Conservation (phyloP, 1,139 yeast species). For the Kodamaea suecica region DNA sequence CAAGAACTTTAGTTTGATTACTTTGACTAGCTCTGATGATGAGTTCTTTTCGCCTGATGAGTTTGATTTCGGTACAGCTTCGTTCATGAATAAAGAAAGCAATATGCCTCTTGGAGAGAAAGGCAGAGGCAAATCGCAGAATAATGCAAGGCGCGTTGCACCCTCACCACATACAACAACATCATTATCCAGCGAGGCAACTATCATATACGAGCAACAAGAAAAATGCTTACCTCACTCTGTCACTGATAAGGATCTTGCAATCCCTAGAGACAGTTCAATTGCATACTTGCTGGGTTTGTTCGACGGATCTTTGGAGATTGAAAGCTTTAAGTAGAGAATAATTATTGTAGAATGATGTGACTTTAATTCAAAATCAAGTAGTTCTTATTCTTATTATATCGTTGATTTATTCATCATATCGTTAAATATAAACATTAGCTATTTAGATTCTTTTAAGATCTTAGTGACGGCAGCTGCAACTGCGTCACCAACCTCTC, state of each 20-base stretch:
- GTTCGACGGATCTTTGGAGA: conserved; percentile 26
- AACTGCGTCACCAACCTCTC: conserved; percentile 92
- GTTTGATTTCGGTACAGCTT: conserved; percentile 13
- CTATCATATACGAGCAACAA: conserved; percentile 25
- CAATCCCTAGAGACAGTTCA: conserved; percentile 23
- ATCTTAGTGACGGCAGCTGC: conserved; percentile 67
- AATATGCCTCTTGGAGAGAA: conserved; percentile 1
- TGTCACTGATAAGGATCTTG: conserved; percentile 57
- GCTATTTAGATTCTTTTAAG: conserved; percentile 24
- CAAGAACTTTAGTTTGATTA: conserved; percentile 6
- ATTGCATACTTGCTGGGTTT: conserved; percentile 35
- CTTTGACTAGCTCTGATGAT: conserved; percentile 27
- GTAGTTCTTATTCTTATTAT: no score
- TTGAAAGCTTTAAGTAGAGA: conserved; percentile 4
- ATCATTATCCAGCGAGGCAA: conserved; percentile 34
- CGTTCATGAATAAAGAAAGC: conserved; percentile 1
- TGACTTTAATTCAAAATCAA: no score
- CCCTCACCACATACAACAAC: conserved; percentile 6
- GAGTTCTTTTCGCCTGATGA: conserved; percentile 36
- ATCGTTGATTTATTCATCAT: background rate
- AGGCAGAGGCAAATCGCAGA: background rate
- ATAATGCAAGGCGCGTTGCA: background rate
- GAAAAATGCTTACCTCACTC: conserved; percentile 3
- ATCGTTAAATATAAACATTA: background rate
- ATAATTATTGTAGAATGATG: no score